These are phyloP conservation scores for Casuarina equisetifolia DNA, from an alignment of 306 rosid species.

Conservation along the genomic window DNA sequence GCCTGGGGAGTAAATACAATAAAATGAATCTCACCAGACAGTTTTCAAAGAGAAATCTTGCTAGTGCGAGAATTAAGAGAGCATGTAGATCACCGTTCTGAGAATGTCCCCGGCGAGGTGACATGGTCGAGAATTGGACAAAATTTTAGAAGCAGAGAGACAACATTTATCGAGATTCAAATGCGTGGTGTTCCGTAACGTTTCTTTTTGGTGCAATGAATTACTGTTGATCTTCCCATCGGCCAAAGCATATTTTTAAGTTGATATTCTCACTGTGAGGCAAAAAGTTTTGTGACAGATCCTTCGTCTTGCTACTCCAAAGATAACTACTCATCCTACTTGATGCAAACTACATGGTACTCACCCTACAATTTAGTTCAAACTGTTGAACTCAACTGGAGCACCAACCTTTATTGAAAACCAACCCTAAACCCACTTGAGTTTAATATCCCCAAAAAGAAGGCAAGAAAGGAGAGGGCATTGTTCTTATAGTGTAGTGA, in stretches of 20 bases:
- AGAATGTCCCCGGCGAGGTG: neutral
- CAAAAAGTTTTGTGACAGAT: conserved; percentile 33
- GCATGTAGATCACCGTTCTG: neutral
- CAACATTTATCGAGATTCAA: neutral
- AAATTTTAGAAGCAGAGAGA: neutral
- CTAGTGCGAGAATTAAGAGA: neutral
- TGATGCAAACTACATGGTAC: too few relatives aligned
- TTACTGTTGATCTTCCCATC: conserved; percentile 1
- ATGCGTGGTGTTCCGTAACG: neutral
- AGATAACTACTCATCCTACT: neutral
- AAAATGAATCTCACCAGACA: neutral
- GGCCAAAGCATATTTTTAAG: neutral
- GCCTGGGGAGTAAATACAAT: too few relatives aligned
- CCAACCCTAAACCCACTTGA: neutral
- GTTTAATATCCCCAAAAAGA: neutral
- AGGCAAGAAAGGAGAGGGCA: neutral
- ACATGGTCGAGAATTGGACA: neutral
- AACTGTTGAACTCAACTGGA: too few relatives aligned
- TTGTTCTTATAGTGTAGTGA: neutral
- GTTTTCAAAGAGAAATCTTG: neutral
- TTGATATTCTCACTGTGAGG: conserved; percentile 12
- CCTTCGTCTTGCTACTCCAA: conserved; percentile 35
- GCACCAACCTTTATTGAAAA: conserved; percentile 25
- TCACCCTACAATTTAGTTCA: too few relatives aligned
- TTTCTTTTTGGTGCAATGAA: neutral